A percentile compares a stretch with the other conserved stretches of the same genome.
Evolutionary conservation across 2,329 filamentous ascomycete species (phyloP).

Genomic region (Fusarium lateritium): DNA sequence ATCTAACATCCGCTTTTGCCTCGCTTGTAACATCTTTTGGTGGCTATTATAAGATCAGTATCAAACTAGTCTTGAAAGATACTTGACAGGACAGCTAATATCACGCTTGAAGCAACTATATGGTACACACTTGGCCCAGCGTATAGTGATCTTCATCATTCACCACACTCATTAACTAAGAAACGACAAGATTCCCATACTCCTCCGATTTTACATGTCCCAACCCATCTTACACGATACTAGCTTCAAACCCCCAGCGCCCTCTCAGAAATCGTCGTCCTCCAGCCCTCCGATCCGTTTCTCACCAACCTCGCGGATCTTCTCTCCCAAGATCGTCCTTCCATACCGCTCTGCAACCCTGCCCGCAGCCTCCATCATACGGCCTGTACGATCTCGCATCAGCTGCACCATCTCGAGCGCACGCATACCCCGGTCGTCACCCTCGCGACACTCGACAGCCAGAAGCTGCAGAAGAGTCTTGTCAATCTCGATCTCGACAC

Average conservation of each 20-base stretch:
- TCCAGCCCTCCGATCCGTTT: conserved; percentile 73
- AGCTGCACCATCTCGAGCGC: conserved; percentile 91
- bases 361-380: conserved; percentile 91
- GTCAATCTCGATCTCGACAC: conserved; percentile 87
- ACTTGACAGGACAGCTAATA: not conserved
- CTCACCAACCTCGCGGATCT: conserved; percentile 91
- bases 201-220: conserved; percentile 15
- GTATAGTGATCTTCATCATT: conserved; percentile 4
- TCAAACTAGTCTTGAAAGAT: not conserved
- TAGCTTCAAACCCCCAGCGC: not conserved
- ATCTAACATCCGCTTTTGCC: too few species aligned
- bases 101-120: not conserved
- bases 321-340: conserved; percentile 83
- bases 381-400: conserved; percentile 86
- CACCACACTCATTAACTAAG: not conserved
- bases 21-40: too few species aligned
- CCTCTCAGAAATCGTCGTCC: conserved; percentile 63
- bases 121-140: not conserved
- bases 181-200: not conserved
- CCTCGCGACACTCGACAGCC: conserved; percentile 89
- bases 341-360: conserved; percentile 93
- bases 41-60: not conserved
- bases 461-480: conserved; percentile 91
- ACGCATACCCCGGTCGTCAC: conserved; percentile 94
- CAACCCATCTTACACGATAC: not conserved